Percentiles rank a stretch among this genome's conserved stretches.
Conservation (phyloP, 2,329 filamentous ascomycete species). For the Ophiobolus disseminans region DNA sequence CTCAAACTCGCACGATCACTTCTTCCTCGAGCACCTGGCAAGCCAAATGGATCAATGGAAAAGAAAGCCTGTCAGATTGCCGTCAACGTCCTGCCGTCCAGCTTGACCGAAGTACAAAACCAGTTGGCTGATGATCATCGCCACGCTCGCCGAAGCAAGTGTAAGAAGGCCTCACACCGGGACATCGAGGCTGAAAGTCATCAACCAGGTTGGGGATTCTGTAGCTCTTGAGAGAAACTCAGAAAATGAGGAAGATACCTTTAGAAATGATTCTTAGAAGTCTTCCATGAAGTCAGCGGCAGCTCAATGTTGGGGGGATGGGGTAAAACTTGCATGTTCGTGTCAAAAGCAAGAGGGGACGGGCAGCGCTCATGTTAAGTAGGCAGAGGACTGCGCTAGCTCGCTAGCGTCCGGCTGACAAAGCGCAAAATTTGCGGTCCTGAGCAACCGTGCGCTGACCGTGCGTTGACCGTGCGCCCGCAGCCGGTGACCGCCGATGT, state of each 20-base stretch:
- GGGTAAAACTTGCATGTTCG: conserved; percentile 6
- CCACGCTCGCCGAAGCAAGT: conserved; percentile 80
- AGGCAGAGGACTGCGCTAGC: not conserved
- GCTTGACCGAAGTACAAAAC: conserved; percentile 78
- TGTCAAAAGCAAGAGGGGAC: not conserved
- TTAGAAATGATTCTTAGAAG: conserved; percentile 65
- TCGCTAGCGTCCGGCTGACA: not conserved
- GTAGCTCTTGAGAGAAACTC: conserved; percentile 91
- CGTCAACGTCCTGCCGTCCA: conserved; percentile 81
- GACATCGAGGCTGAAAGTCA: conserved; percentile 83
- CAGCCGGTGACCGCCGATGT: not conserved
- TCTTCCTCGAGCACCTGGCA: conserved; percentile 44
- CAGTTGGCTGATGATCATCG: conserved; percentile 90
- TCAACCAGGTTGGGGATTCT: conserved; percentile 91
- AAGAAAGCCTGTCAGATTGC: conserved; percentile 77
- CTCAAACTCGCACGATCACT: not conserved
- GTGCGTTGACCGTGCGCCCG: not conserved
- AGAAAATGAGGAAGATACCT: conserved; percentile 88
- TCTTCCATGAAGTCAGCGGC: not conserved
- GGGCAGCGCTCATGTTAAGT: not conserved
- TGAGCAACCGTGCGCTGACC: not conserved
- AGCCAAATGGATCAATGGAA: conserved; percentile 46
- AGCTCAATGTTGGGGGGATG: not conserved
- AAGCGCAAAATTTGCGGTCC: conserved; percentile 4
- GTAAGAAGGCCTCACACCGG: conserved; percentile 80